Evolutionary conservation across 306 rosid species (phyloP).

Genomic region (Urtica urens): DNA sequence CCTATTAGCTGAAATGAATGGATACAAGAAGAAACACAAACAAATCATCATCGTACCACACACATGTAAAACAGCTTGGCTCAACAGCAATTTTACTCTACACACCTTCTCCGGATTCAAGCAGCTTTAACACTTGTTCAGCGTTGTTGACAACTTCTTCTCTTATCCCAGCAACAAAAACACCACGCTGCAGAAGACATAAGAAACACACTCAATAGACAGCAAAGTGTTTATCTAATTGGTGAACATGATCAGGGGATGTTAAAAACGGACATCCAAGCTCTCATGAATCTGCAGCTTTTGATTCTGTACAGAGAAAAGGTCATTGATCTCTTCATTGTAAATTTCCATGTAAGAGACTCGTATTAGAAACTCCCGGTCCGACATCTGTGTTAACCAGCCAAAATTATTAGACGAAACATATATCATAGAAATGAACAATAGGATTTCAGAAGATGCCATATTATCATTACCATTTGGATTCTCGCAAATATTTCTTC

Average conservation of each 20-base stretch:
- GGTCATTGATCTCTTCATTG: conserved; percentile 89
- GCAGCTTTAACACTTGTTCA: conserved; percentile 69
- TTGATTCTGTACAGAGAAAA: conserved; percentile 75
- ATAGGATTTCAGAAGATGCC: conserved; percentile 4
- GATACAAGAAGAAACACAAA: conserved; percentile 10
- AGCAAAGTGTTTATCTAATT: background rate
- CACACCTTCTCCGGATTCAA: conserved; percentile 84
- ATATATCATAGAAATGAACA: conserved; percentile 13
- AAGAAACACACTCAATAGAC: conserved; percentile 12
- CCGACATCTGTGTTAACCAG: conserved; percentile 35
- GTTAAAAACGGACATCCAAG: conserved; percentile 55
- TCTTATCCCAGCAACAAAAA: conserved; percentile 82
- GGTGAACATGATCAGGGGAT: background rate
- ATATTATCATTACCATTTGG: conserved; percentile 34
- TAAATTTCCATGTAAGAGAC: conserved; percentile 95
- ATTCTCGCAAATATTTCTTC: conserved; percentile 68
- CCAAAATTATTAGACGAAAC: background rate
- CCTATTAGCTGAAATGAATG: conserved; percentile 53
- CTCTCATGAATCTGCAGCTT: conserved; percentile 93
- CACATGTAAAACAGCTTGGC: conserved; percentile 8
- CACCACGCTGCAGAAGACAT: conserved; percentile 50
- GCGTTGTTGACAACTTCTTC: conserved; percentile 79
- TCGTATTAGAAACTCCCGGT: conserved; percentile 79
- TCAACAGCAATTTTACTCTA: conserved; percentile 7
- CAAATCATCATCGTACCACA: background rate